Conservation (phyloP, 345 rosid genomes). For the Alliaria petiolata region DNA sequence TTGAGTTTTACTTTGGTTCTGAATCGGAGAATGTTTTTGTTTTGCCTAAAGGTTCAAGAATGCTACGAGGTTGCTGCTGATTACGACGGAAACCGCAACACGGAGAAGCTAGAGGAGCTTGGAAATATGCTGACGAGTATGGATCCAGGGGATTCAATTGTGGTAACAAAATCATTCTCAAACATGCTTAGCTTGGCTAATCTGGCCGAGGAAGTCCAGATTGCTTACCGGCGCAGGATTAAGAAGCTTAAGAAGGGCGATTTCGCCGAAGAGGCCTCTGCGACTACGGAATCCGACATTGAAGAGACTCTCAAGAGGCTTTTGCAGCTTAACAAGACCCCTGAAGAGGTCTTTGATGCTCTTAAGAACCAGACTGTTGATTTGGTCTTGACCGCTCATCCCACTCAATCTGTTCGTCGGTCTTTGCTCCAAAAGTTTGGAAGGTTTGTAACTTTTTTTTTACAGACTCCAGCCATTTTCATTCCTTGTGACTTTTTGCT, state of each 20-base stretch:
- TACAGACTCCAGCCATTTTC: neutral
- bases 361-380: conserved; percentile 95
- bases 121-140: conserved; percentile 74
- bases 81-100: conserved; percentile 78
- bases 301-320: conserved; percentile 94
- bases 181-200: conserved; percentile 98
- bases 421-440: conserved; percentile 97
- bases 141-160: conserved; percentile 96
- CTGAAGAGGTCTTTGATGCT: conserved; percentile 89
- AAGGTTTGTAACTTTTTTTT: conserved; percentile 46
- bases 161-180: conserved; percentile 78
- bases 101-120: conserved; percentile 75
- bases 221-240: conserved; percentile 72
- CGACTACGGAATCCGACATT: conserved; percentile 89
- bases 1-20: neutral
- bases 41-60: conserved; percentile 70
- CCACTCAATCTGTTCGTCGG: conserved; percentile 93
- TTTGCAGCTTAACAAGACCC: conserved; percentile 77
- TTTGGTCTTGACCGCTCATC: conserved; percentile 97
- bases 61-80: conserved; percentile 93
- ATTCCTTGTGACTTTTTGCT: neutral
- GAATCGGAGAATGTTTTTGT: neutral
- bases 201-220: conserved; percentile 97
- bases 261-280: conserved; percentile 72
- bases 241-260: conserved; percentile 86